Percentiles rank a stretch among this genome's conserved stretches.
phyloP scores from a whole-genome alignment of 2,329 filamentous ascomycete genomes.

The Pestalotiopsis fici region DNA sequence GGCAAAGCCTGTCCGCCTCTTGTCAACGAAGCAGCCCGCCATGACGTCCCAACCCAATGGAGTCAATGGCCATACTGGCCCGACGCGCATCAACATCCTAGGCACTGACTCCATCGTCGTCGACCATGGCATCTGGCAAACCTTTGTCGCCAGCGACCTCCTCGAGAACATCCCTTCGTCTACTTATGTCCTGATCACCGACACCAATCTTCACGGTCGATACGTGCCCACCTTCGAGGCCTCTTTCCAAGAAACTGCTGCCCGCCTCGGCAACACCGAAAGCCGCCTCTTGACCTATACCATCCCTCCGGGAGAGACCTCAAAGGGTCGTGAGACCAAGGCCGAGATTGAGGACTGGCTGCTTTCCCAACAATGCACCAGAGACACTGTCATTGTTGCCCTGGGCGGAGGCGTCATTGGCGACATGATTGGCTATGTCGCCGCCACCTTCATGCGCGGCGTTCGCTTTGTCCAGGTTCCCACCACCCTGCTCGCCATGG shows the following conservation, averaged over 20 bases:
- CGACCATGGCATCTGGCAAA: conserved; percentile 86
- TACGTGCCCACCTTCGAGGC: conserved; percentile 80
- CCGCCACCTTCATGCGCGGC: conserved; percentile 97
- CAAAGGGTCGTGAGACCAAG: conserved; percentile 91
- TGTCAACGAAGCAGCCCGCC: neutral
- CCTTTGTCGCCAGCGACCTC: conserved; percentile 80
- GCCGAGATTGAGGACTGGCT: conserved; percentile 98
- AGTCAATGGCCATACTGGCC: conserved; percentile 26
- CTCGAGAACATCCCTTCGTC: conserved; percentile 77
- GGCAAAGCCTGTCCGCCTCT: neutral
- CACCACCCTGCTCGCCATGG: conserved; percentile 93
- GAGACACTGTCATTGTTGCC: conserved; percentile 93
- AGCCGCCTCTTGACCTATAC: conserved; percentile 81
- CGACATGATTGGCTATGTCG: conserved; percentile 96
- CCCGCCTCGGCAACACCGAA: conserved; percentile 31
- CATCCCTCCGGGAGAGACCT: conserved; percentile 89
- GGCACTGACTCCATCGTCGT: conserved; percentile 89
- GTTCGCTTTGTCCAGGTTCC: conserved; percentile 96
- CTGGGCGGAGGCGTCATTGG: conserved; percentile 96
- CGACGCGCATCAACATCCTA: conserved; percentile 74
- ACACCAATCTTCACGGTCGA: conserved; percentile 82
- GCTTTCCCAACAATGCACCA: conserved; percentile 85
- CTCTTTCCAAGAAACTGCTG: conserved; percentile 56
- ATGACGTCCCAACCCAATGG: conserved; percentile 9
- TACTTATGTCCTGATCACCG: conserved; percentile 95